Percentiles rank a stretch among this genome's conserved stretches.
phyloP scores from a whole-genome alignment of 768 basidiomycete genomes.

The Guyanaporus albipodus region DNA sequence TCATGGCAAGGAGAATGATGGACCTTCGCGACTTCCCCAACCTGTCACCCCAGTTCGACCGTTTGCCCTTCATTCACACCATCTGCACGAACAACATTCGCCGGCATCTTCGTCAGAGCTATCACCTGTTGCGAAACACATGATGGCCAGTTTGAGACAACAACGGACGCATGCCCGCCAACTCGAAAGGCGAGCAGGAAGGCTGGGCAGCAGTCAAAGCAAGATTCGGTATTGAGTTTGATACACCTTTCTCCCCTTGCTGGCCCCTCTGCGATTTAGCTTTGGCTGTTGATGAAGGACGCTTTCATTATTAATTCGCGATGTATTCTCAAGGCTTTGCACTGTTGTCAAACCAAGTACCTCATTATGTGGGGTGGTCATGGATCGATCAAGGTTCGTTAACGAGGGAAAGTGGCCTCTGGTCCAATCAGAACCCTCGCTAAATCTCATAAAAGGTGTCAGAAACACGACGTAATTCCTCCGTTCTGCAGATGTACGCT shows the following conservation, averaged over 20 bases:
- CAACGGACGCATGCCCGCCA: constrained; percentile 34
- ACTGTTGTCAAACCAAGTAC: no score
- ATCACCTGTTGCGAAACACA: constrained; percentile 60
- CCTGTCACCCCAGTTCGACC: constrained; percentile 43
- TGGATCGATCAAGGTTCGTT: no score
- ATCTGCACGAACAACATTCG: constrained; percentile 40
- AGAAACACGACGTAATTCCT: no score
- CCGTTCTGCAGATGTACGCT: no score
- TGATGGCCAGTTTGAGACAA: constrained; percentile 62
- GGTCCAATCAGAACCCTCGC: no score
- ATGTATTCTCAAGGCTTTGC: not conserved
- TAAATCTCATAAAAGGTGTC: no score
- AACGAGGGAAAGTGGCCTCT: no score
- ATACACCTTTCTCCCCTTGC: not conserved
- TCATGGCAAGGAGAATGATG: constrained; percentile 23
- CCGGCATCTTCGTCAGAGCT: constrained; percentile 72
- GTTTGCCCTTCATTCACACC: constrained; percentile 35
- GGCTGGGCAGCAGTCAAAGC: constrained; percentile 31
- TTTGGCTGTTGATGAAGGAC: constrained; percentile 14
- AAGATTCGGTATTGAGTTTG: constrained; percentile 26
- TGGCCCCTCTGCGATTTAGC: not conserved
- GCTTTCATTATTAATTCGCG: constrained; percentile 8
- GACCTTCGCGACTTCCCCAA: constrained; percentile 31
- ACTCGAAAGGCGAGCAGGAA: constrained; percentile 29
- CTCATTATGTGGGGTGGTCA: no score